Conservation (phyloP, 495 filamentous ascomycete genomes). For the Clohesyomyces aquaticus region DNA sequence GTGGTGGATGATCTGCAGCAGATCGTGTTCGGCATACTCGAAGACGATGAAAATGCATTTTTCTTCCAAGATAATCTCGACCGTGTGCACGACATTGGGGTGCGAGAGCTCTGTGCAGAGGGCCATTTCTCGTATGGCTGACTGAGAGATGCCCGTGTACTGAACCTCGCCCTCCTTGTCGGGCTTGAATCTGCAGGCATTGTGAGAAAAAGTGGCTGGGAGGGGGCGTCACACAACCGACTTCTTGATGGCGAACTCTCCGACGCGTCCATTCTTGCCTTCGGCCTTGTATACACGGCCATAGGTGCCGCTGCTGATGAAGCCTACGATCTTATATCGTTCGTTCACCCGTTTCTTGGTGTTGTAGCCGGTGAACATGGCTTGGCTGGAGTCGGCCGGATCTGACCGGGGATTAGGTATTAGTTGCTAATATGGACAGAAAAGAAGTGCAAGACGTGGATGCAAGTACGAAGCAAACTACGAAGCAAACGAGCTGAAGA, state of each 20-base stretch:
- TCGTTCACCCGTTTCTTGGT: slow-evolving; percentile 75
- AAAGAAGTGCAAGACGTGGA: not conserved
- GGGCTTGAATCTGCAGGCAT: slow-evolving; percentile 83
- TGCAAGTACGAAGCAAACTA: slow-evolving; percentile 1
- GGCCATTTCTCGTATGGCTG: slow-evolving; percentile 97
- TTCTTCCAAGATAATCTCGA: slow-evolving; percentile 97
- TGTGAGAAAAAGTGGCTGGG: slow-evolving; percentile 23
- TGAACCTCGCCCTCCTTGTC: slow-evolving; percentile 97
- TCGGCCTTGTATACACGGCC: slow-evolving; percentile 95
- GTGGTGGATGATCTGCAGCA: slow-evolving; percentile 97
- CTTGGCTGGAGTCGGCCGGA: slow-evolving; percentile 33
- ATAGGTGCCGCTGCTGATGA: slow-evolving; percentile 99
- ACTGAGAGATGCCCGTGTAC: slow-evolving; percentile 97
- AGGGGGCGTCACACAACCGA: slow-evolving; percentile 40
- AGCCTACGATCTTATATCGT: slow-evolving; percentile 92
- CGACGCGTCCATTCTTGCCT: slow-evolving; percentile 71
- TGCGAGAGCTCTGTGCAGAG: slow-evolving; percentile 92
- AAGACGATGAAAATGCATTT: slow-evolving; percentile 99
- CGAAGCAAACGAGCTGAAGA: not conserved
- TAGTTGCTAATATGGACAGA: slow-evolving; percentile 2
- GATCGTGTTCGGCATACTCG: slow-evolving; percentile 96
- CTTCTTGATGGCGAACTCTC: slow-evolving; percentile 97
- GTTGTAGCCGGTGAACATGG: slow-evolving; percentile 38
- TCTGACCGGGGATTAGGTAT: slow-evolving; percentile 25
- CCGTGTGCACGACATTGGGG: slow-evolving; percentile 83